Conservation (phyloP, 2,329 filamentous ascomycete genomes). For the Cytospora mali region DNA sequence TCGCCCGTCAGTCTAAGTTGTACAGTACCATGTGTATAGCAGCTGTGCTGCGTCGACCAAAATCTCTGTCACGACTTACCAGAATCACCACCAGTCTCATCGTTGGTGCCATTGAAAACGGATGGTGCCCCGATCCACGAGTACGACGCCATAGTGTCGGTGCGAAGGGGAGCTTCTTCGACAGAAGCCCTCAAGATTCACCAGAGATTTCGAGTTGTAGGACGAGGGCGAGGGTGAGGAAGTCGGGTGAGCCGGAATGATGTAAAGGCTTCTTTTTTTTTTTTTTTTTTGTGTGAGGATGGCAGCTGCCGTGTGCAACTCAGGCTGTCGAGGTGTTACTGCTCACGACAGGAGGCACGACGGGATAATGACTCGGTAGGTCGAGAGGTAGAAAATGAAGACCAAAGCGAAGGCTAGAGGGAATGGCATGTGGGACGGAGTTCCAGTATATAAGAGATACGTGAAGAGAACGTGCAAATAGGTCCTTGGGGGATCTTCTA, state of each 20-base stretch:
- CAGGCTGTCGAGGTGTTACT: slow-evolving; percentile 14
- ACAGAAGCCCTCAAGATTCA: slow-evolving; percentile 5
- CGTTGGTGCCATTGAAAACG: slow-evolving; percentile 65
- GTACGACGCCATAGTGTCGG: slow-evolving; percentile 56
- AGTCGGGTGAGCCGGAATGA: slow-evolving; percentile 1
- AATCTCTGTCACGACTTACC: slow-evolving; percentile 56
- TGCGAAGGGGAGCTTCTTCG: slow-evolving; percentile 1
- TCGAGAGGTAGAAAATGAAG: background rate
- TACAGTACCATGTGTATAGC: background rate
- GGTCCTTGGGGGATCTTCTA: slow-evolving; percentile 13
- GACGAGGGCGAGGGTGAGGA: background rate
- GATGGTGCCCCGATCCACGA: slow-evolving; percentile 60
- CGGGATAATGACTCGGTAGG: background rate
- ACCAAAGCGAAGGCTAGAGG: background rate
- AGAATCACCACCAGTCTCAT: slow-evolving; percentile 73
- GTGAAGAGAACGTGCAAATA: slow-evolving; percentile 10
- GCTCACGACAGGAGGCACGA: slow-evolving; percentile 13
- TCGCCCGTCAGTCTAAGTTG: slow-evolving; percentile 24
- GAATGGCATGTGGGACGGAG: slow-evolving; percentile 11
- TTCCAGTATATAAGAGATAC: slow-evolving; percentile 27
- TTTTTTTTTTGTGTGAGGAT: slow-evolving; percentile 1
- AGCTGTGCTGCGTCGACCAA: background rate
- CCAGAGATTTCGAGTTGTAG: background rate
- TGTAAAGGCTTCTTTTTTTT: background rate
- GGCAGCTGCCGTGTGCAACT: slow-evolving; percentile 15